Base-by-base conservation (phyloP, 305 asterid species). In the Fraxinus velutina region DNA sequence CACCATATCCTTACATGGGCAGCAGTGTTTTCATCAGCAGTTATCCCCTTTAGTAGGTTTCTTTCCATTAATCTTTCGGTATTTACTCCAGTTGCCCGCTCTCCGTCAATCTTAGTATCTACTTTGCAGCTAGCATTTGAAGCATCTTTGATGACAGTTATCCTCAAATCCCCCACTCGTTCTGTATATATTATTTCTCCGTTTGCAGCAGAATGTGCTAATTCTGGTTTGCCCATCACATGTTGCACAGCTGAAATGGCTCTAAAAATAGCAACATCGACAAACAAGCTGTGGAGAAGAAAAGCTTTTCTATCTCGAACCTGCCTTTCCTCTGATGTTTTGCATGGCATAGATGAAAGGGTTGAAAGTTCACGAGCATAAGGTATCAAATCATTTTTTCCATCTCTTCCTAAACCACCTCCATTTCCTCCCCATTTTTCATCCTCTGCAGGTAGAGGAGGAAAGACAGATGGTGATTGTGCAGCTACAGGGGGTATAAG, bases 361-460 rank as follows among this genome's bases (percentile, higher is more conserved):
- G 85, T 89, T 82, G 86, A 68, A 86, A 96, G 90, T 73, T 93
- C 98, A 85, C 90, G 88, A 52, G 97, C 98, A 85, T 88, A 94
- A 85, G 99, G 97, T 64, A 94, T 85, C 84, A 90, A 84, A 89
- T 94, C 94, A 79, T 90, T 88, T 89, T 91, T 87, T 15, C 98
- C 96, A 87, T 90, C 97, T 89, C 94, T 90, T 86, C 97, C 98
- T n/a, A 92, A 92, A 78, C 99, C 98, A 82, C 99, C 99, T 77
- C 99, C 99, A 88, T 92, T 88, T 78, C 97, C 99, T 85, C 97
- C 99, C 98, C 99, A 95, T 78, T 87, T 92, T 87, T 91, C 98
- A 79, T 95, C 98, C 90, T 95, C 99, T 15, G 88, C 86, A 12
- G 98, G 97, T 75, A 93, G 89, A 83, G 92, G 93, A 83, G 97